Conservation (phyloP, 2,329 filamentous ascomycete species). For the Sarocladium brachiariae region DNA sequence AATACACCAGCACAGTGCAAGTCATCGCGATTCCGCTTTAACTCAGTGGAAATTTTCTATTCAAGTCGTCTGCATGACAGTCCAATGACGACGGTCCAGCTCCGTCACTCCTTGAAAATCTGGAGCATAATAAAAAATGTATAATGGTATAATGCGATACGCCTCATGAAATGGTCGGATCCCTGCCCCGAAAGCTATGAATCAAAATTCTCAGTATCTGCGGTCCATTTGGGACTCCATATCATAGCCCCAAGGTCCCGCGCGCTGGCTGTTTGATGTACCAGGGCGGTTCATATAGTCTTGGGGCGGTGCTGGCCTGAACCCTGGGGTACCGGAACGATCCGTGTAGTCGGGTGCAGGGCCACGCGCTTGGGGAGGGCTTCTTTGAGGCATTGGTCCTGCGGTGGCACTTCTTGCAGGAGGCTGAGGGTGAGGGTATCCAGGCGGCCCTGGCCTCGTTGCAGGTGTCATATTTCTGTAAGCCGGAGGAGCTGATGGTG, state of each 20-base stretch:
- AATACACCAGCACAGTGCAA: not conserved
- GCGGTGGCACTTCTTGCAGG: slow-evolving; percentile 32
- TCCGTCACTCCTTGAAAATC: not conserved
- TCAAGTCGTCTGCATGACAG: not conserved
- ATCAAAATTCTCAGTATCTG: slow-evolving; percentile 17
- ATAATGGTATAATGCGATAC: slow-evolving; percentile 8
- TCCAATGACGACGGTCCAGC: no score
- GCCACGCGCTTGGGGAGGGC: slow-evolving; percentile 16
- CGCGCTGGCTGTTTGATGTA: slow-evolving; percentile 17
- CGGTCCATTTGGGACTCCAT: slow-evolving; percentile 26
- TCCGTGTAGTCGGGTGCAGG: not conserved
- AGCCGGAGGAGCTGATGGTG: slow-evolving; percentile 22
- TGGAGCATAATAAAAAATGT: not conserved
- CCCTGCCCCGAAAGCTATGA: not conserved
- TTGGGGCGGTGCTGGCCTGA: slow-evolving; percentile 17
- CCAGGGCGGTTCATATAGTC: slow-evolving; percentile 14
- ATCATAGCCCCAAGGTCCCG: slow-evolving; percentile 29
- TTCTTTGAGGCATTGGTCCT: slow-evolving; percentile 26
- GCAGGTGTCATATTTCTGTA: slow-evolving; percentile 17
- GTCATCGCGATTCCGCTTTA: no score
- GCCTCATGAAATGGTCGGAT: not conserved
- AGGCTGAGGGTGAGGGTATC: slow-evolving; percentile 17
- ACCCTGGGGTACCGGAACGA: slow-evolving; percentile 17
- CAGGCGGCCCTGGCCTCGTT: slow-evolving; percentile 19
- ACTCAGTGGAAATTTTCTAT: not conserved